These are phyloP conservation scores for Penicillium psychrofluorescens DNA, from an alignment of 495 filamentous ascomycete species.

Conservation along the genomic window DNA sequence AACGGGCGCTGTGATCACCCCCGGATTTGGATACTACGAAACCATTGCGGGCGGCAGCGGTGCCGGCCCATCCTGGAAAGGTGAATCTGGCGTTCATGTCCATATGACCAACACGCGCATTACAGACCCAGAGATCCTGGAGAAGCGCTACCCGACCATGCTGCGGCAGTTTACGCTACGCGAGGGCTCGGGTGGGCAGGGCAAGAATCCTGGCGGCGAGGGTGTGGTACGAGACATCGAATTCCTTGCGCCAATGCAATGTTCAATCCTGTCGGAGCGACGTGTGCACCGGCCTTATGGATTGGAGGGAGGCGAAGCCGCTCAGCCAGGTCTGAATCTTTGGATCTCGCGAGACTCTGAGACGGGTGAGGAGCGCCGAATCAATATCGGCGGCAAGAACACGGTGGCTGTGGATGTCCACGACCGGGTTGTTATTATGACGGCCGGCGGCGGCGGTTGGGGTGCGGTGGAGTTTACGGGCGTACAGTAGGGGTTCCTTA, in stretches of 20 bases:
- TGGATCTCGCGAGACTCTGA: slow-evolving; percentile 65
- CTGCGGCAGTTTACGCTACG: slow-evolving; percentile 79
- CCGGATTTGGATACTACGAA: slow-evolving; percentile 98
- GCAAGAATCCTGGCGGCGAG: slow-evolving; percentile 76
- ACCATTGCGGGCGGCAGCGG: slow-evolving; percentile 92
- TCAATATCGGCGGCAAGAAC: slow-evolving; percentile 92
- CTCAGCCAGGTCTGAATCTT: slow-evolving; percentile 70
- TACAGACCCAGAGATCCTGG: slow-evolving; percentile 93
- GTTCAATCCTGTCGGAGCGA: slow-evolving; percentile 81
- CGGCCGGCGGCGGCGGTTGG: slow-evolving; percentile 49
- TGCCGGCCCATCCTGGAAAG: slow-evolving; percentile 80
- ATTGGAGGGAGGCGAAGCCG: slow-evolving; percentile 78
- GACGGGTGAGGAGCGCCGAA: slow-evolving; percentile 53
- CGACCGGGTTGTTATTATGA: slow-evolving; percentile 75
- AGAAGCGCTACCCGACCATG: slow-evolving; percentile 84
- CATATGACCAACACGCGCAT: slow-evolving; percentile 99
- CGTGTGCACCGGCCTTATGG: slow-evolving; percentile 86
- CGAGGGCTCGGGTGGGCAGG: slow-evolving; percentile 56
- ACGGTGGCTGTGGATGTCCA: slow-evolving; percentile 79
- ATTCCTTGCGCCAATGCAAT: slow-evolving; percentile 82
- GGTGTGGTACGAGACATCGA: slow-evolving; percentile 93
- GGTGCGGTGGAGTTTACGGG: slow-evolving; percentile 14
- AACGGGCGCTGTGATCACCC: slow-evolving; percentile 65
- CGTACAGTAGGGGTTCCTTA: neutral
- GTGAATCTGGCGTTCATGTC: slow-evolving; percentile 82